Percentiles rank a stretch among this genome's conserved stretches.
Conservation (phyloP, 1,139 yeast genomes). For the Saccharomyces uvarum region DNA sequence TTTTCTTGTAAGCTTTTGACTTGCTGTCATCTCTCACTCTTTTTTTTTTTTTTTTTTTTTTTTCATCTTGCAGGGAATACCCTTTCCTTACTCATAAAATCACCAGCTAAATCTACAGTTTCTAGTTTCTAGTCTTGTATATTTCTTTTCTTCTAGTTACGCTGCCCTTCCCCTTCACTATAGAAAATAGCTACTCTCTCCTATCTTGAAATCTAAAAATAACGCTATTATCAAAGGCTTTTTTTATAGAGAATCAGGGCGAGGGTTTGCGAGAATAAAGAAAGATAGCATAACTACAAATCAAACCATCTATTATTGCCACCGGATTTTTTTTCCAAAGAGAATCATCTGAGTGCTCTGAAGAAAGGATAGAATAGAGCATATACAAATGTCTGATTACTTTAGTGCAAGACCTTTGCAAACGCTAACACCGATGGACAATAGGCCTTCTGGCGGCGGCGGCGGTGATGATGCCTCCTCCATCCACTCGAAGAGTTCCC, state of each 20-base stretch:
- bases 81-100: neutral
- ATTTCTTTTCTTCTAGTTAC: neutral
- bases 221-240: neutral
- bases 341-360: neutral
- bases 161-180: neutral
- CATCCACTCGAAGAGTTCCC: constrained; percentile 19
- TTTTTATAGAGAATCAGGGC: neutral
- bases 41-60: neutral
- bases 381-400: constrained; percentile 18
- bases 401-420: constrained; percentile 15
- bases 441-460: neutral
- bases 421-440: neutral
- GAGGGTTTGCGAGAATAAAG: neutral
- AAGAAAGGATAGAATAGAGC: neutral
- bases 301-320: neutral
- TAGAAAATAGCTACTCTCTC: neutral
- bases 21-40: neutral
- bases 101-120: neutral
- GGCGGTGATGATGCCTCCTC: constrained; percentile 16
- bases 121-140: neutral
- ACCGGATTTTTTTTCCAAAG: neutral
- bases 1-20: neutral
- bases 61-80: neutral
- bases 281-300: neutral
- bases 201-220: constrained; percentile 1